Evolutionary conservation across 2,329 filamentous ascomycete species (phyloP), one percentile per base, ranked within the genome.

Genomic region (Ascochyta fabae): DNA sequence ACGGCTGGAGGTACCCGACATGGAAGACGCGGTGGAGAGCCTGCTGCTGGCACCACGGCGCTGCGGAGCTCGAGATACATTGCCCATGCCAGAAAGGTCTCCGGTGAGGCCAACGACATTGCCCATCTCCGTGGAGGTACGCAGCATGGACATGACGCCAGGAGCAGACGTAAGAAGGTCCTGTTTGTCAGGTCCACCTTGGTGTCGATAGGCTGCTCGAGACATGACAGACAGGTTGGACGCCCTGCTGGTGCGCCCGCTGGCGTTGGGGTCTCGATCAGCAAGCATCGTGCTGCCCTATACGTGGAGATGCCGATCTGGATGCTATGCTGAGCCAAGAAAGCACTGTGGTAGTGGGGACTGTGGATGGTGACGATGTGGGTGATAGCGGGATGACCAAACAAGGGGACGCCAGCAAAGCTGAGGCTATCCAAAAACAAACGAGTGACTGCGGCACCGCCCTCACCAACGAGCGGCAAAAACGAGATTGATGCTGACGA

Each of bases 61-160:
- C 46, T 74, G 73, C 53, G 72, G 58, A 39, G 67, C 56, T 50
- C 74, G 73, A 33, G 75, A 73, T 48, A 75, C 66, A 44, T 68
- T 70, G 24, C 77, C 73, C 48, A 79, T 64, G 27, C 75, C 70
- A 41, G 72, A 69, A 34, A 68, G 69, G 65, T 69, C 62, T 47
- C 75, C 74, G 6, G 71, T 72, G 16, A 80, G 66, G 26, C 73
- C 67, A 10, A 73, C 77, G 43, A 82, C 69, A 57, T 80, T 77
- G 46, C 79, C 79, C 44, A 80, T 75, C 62, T 82, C 80, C 1
- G 78, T 82, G 8, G 77, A 77, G 10, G 79, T 81, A 54, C 78
- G 77, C 51, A 82, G 77, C 80, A 82, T 82, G 59, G 77, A 80
- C 68, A 79, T 71, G 56, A 82, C 75, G 36, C 77, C 78, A 24